Base-by-base conservation (phyloP, 2,329 filamentous ascomycete species). In the Phoma sp. region DNA sequence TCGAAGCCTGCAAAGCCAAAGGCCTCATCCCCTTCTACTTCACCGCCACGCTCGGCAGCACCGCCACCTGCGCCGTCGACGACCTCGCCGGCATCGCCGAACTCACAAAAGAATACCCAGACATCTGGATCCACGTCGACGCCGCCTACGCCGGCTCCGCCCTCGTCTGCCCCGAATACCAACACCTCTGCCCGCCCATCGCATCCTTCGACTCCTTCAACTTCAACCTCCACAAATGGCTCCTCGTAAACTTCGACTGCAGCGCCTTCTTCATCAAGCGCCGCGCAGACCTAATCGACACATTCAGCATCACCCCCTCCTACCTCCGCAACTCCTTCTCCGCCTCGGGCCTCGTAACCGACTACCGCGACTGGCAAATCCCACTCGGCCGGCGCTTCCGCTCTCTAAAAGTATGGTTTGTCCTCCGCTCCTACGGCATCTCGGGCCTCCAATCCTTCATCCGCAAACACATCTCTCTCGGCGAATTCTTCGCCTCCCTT, bases 311-410 rank as follows among this genome's bases (percentile, higher is more conserved):
- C 71, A 88, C 88, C 14, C 91, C 91, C 0, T 83, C 88, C 4
- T 97, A 96, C 78, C 85, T 97, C 23, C 83, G 87, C 60, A 97
- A 97, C 76, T 79, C 85, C 4, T 92, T 88, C 77, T 90, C 89
- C 3, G 91, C 95, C 65, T 85, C 83, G 30, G 92, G 92, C 0
- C 83, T 93, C 2, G 93, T 97, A 1, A 96, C 92, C 20, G 93
- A 98, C 76, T 97, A 96, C 79, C 86, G 93, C 39, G 93, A 98
- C 80, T 98, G 93, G 93, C 92, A 96, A 77, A 96, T 98, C 67
- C 92, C 93, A 0, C 86, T 98, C 0, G 93, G 93, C 7, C 83
- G 93, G 2, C 83, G 93, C 14, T 98, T 98, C 83, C 84, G 93
- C 56, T 87, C 89, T 2, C 78, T 98, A 53, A 98, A 98, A 79